Conservation (phyloP, 139 green algal genomes). For the Gonium pectorale region DNA sequence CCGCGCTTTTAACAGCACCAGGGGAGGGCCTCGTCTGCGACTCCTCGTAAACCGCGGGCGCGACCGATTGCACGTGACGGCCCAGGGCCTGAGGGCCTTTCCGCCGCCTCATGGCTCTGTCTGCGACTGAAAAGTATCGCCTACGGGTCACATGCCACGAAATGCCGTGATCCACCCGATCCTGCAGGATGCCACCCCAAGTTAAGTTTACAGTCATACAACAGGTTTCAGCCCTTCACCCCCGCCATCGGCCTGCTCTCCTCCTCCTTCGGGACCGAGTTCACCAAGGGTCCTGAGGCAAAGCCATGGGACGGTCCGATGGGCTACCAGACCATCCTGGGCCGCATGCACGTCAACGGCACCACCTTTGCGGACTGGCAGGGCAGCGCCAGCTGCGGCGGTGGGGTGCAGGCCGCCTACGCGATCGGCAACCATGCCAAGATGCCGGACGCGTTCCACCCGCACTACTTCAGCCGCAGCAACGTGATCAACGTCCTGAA, state of each 20-base stretch:
- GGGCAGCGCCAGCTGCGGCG: neutral
- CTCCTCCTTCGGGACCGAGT: conserved; percentile 35
- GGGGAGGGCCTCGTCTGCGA: too few species aligned
- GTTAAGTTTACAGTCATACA: conserved; percentile 21
- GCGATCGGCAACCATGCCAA: too few species aligned
- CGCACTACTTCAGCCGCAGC: too few species aligned
- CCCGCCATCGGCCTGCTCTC: conserved; percentile 9
- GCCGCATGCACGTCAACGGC: too few species aligned
- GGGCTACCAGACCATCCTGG: conserved; percentile 43
- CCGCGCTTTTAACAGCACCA: neutral
- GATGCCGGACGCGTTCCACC: too few species aligned
- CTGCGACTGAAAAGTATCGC: neutral
- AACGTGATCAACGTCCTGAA: too few species aligned
- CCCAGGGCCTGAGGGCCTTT: neutral
- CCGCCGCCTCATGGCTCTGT: neutral
- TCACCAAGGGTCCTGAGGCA: too few species aligned
- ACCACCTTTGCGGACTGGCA: conserved; percentile 6
- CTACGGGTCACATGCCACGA: too few species aligned
- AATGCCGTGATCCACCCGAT: neutral
- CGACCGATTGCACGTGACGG: too few species aligned
- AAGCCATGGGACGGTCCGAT: conserved; percentile 48
- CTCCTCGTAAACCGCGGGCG: too few species aligned
- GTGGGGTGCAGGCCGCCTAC: neutral
- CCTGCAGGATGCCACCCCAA: neutral
- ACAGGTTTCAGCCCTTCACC: neutral